Evolutionary conservation across 2,329 filamentous ascomycete genomes (phyloP).

Genomic region (Rhinocladiella similis): DNA sequence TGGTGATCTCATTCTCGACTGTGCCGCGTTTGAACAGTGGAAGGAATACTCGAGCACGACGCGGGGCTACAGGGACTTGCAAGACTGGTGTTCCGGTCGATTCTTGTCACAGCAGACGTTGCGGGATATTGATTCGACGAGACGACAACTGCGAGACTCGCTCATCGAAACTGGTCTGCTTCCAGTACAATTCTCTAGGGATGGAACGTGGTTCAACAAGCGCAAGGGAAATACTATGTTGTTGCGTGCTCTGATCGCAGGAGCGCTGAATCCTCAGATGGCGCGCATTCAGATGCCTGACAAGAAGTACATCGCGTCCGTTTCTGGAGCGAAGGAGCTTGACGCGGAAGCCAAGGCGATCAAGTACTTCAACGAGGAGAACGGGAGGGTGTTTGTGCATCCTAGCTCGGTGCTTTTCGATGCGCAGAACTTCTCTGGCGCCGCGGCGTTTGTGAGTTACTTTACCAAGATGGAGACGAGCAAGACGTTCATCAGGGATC

Average conservation of each 20-base stretch:
- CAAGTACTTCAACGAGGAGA: conserved; percentile 86
- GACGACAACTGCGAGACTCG: conserved; percentile 80
- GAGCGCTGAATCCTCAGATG: conserved; percentile 79
- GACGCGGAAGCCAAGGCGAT: conserved; percentile 91
- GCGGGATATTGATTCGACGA: conserved; percentile 82
- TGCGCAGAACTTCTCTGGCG: conserved; percentile 75
- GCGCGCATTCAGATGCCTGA: conserved; percentile 91
- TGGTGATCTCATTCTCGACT: conserved; percentile 85
- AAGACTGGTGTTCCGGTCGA: conserved; percentile 79
- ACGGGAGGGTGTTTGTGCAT: conserved; percentile 87
- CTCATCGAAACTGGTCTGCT: conserved; percentile 84
- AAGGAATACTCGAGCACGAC: conserved; percentile 57
- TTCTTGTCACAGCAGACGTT: conserved; percentile 83
- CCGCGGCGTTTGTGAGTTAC: conserved; percentile 79
- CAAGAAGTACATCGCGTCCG: conserved; percentile 87
- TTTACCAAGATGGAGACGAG: conserved; percentile 89
- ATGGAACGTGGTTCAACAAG: conserved; percentile 46
- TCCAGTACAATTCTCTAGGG: conserved; percentile 53
- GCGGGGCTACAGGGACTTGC: conserved; percentile 61
- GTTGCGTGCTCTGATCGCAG: conserved; percentile 69
- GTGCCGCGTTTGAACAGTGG: conserved; percentile 83
- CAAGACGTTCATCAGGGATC: conserved; percentile 87
- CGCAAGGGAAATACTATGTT: conserved; percentile 43
- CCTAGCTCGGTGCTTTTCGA: conserved; percentile 87
- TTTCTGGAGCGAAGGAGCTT: conserved; percentile 86